phyloP scores from a whole-genome alignment of 2,329 filamentous ascomycete genomes.

The Fusarium graminum region DNA sequence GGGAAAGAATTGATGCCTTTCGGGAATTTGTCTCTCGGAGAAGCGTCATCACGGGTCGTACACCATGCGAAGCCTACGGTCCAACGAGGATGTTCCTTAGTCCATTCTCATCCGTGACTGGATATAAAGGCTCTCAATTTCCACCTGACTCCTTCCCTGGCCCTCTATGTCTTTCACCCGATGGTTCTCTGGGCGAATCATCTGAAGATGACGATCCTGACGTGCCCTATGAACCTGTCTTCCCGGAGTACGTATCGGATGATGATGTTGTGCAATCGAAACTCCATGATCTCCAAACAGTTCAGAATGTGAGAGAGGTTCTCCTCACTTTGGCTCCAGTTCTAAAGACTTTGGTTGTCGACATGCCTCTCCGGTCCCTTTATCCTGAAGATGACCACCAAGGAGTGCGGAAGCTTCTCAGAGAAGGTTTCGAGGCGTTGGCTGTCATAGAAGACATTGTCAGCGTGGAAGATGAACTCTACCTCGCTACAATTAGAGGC shows the following conservation, averaged over 20 bases:
- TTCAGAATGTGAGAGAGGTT: slow-evolving; percentile 4
- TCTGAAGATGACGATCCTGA: neutral
- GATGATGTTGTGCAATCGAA: no score
- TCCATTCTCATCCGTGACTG: neutral
- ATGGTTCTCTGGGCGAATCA: neutral
- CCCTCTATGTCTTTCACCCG: no score
- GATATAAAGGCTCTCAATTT: neutral
- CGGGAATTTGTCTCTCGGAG: slow-evolving; percentile 53
- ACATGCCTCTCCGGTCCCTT: slow-evolving; percentile 41
- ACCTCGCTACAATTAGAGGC: neutral
- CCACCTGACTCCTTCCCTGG: no score
- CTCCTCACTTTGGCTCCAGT: slow-evolving; percentile 27
- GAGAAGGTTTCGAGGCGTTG: slow-evolving; percentile 36
- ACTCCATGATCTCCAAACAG: slow-evolving; percentile 3
- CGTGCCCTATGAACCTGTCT: neutral
- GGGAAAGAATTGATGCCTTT: slow-evolving; percentile 1
- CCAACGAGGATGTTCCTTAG: slow-evolving; percentile 11
- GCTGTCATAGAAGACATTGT: slow-evolving; percentile 45
- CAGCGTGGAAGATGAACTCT: slow-evolving; percentile 43
- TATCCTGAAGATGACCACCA: slow-evolving; percentile 1
- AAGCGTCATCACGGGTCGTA: neutral
- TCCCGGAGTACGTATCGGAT: neutral
- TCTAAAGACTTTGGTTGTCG: slow-evolving; percentile 31
- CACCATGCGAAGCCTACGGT: slow-evolving; percentile 2
- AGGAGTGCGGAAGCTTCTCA: slow-evolving; percentile 16